Base-by-base conservation (phyloP, 1,284 basidiomycete species). In the Coniophora puteana region DNA sequence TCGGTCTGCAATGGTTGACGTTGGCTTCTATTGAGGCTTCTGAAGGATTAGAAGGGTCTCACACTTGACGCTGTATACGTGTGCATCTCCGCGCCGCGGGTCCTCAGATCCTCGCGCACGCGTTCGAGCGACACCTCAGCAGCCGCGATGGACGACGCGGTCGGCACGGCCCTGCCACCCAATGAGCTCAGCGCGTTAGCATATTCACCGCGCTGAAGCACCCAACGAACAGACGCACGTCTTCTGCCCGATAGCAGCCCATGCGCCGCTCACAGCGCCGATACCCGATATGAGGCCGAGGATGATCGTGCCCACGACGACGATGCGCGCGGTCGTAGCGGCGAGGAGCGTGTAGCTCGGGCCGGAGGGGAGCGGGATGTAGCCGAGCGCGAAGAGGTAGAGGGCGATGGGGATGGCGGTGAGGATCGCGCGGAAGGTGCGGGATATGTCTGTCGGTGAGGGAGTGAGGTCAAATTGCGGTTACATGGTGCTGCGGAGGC, bases 201-300 rank as follows among this genome's bases (percentile, higher is more conserved):
- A 25, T 20, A n/a, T n/a, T n/a, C n/a, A 30, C 5, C 4, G 17
- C 10, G 5, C 13, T n/a, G 24, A 13, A 16, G 24, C n/a, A n/a
- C n/a, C n/a, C n/a, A 29, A 51, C 40, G 41, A 46, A 54, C 43
- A 34, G 35, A 50, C 22, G 39, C 49, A 57, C 59, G 48, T 45
- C 42, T 39, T 35, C 35, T 45, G 40, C 33, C 41, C 21, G 44
- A 72, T 63, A 47, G 59, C 66, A 14, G 62, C 64, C 81, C 83
- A 85, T 1, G 76, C 71, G 34, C 74, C 80, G 46, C 72, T 78
- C 27, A 85, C 69, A 2, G 85, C 82, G 48, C 87, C 86, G 45
- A 87, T 82, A 0, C 86, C 86, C 1, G 85, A 86, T 3, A 89
- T 65, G 2, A 79, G 52, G 3, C 86, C 86, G 8, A 89, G 77